Evolutionary conservation across 306 rosid genomes (phyloP), one percentile per base, ranked within the genome.

Genomic region (Lithocarpus polystachyus): DNA sequence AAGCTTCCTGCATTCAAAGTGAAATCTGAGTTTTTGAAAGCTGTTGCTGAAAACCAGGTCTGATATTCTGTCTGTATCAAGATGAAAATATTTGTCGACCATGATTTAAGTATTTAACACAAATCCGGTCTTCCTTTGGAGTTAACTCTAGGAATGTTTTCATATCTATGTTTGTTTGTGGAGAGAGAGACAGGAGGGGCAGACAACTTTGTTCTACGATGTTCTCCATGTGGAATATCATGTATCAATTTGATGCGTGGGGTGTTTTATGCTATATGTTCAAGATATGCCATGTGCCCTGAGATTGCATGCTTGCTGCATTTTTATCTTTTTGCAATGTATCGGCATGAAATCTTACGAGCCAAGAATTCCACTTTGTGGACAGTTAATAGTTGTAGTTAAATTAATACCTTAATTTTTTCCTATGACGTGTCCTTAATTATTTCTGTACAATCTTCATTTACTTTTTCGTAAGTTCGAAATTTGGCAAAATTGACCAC

Each of bases 11-110:
- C 99, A 20, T 89, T 84, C 87, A 89, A 87, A 78, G 81, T 91
- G 97, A 94, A 85, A 84, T 89, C 92, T 2, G 88, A 89, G 81
- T 91, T 94, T 83, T 84, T 94, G 79, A 88, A 87, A 87, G 92
- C 94, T 40, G 93, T 91, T 87, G 82, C 76, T 40, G 88, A 87
- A 87, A 92, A 91, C 84, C 99, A 92, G 99, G 99, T 94, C 79
- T 53, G 28, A 57, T 79, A 74, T 52, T 77, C 83, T 82, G 56
- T 75, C 23, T 40, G 5, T 35, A 11, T 45, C 52, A 11, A 11
- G 53, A 10, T 48, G 53, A 48, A 48, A 12, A 48, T 48, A 48
- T 48, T 48, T 19, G 0, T 45, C 35, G n/a, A 5, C 72, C 7
- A 1, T 61, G 29, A 59, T 56, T 48, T 57, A 61, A 75, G 26